Evolutionary conservation across 495 filamentous ascomycete genomes (phyloP), one percentile per base, ranked within the genome.

Genomic region (Trichoderma virens): DNA sequence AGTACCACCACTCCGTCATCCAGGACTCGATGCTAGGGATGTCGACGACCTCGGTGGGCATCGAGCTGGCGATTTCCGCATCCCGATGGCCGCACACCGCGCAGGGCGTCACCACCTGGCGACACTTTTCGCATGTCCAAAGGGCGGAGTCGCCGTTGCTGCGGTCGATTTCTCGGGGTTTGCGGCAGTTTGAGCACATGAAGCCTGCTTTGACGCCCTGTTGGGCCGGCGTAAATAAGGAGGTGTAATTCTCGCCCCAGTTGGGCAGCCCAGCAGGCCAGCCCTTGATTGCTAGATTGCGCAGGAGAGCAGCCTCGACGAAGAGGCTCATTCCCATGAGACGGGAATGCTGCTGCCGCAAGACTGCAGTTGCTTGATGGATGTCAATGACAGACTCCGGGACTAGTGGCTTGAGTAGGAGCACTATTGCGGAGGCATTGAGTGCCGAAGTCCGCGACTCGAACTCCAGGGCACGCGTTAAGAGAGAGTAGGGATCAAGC

Each of bases 241-340:
- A 72, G 0, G 83, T 79, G 69, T 88, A 90, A 23, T 79, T 74
- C 0, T 78, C 74, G 1, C 78, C 77, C 72, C 73, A 78, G 11
- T 64, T 61, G 0, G 75, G 70, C 28, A 82, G 70, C 1, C 74
- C 79, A 35, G 71, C 70, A 0, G 78, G 78, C 79, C 69, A 85
- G 60, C 69, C 82, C 27, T 76, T 69, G 61, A 79, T 82, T 65
- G 85, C 89, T 31, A 88, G 76, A 32, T 90, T 85, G 3, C 89
- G 87, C 16, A 92, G 79, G 34, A 88, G 78, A 6, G 87, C 81
- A 25, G 90, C 88, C 69, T 90, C 86, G 41, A 84, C 70, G 69
- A 87, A 86, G 70, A 91, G 81, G 51, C 82, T 81, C 68, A 90
- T 83, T 45, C 74, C 77, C 68, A 85, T 79, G 0, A 92, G 83